These are phyloP conservation scores for Tolypocladium amazonense DNA, from an alignment of 2,329 filamentous ascomycete genomes.

Conservation along the genomic window DNA sequence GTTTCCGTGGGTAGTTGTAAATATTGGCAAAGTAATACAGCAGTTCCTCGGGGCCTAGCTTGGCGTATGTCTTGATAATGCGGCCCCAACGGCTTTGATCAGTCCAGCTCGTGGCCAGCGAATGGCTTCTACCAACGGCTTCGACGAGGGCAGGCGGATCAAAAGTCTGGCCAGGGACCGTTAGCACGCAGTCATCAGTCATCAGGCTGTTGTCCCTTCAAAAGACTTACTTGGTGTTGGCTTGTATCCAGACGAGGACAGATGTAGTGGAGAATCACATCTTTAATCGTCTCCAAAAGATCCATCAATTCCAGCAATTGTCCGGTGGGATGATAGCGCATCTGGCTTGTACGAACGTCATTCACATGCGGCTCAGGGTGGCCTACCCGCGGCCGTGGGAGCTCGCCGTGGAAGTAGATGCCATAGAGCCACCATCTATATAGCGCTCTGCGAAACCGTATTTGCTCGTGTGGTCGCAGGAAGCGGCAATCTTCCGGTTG, in stretches of 20 bases:
- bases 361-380: conserved; percentile 28
- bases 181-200: conserved; percentile 1
- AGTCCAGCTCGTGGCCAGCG: conserved; percentile 22
- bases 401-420: conserved; percentile 38
- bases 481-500: conserved; percentile 32
- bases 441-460: conserved; percentile 37
- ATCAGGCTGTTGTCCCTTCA: background rate
- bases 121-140: conserved; percentile 15
- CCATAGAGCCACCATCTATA: conserved; percentile 46
- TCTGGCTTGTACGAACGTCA: conserved; percentile 29
- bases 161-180: conserved; percentile 6
- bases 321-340: conserved; percentile 31
- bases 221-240: conserved; percentile 20
- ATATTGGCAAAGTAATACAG: conserved; percentile 36
- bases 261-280: conserved; percentile 32
- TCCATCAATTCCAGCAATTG: conserved; percentile 35
- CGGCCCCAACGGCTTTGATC: conserved; percentile 26
- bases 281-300: conserved; percentile 31
- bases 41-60: conserved; percentile 38
- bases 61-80: conserved; percentile 34
- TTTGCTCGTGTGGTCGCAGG: conserved; percentile 29
- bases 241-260: conserved; percentile 33
- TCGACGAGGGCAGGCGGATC: conserved; percentile 12
- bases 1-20: conserved; percentile 32
- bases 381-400: conserved; percentile 23